A percentile compares a stretch with the other conserved stretches of the same genome.
These are phyloP conservation scores for Forsythia viridissima DNA, from an alignment of 257 asterid species.

Conservation along the genomic window DNA sequence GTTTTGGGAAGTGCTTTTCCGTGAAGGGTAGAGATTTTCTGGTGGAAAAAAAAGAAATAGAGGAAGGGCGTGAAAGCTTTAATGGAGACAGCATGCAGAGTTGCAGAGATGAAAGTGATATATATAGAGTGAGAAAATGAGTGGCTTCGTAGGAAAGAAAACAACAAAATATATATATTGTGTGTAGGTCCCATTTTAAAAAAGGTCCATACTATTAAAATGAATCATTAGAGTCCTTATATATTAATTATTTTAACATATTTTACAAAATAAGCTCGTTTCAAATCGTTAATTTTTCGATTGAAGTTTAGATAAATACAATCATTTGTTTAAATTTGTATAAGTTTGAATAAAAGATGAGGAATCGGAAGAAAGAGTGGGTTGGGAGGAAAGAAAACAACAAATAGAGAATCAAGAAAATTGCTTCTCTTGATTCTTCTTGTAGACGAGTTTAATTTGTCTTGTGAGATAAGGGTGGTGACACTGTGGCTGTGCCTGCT, in stretches of 20 bases:
- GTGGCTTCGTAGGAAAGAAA: conserved; percentile 72
- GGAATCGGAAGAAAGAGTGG: background rate
- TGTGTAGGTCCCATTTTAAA: background rate
- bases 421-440: background rate
- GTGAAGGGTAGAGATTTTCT: conserved; percentile 34
- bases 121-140: background rate
- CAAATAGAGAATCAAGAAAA: background rate
- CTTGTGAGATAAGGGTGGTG: conserved; percentile 46
- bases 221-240: too few relatives aligned
- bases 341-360: too few relatives aligned
- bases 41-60: background rate
- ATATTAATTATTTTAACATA: too few relatives aligned
- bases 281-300: too few relatives aligned
- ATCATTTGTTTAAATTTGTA: too few relatives aligned
- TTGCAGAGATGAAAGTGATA: conserved; percentile 18
- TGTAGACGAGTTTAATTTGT: conserved; percentile 21
- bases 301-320: too few relatives aligned
- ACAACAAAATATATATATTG: background rate
- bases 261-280: too few relatives aligned
- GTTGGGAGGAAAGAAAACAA: background rate
- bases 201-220: too few relatives aligned
- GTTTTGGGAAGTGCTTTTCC: conserved; percentile 43
- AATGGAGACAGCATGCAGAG: conserved; percentile 58
- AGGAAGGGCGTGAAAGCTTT: conserved; percentile 23
- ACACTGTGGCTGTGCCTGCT: background rate